These are phyloP conservation scores for Bothriochloa decipiens DNA, from an alignment of 176 grass and related monocot species.

Conservation along the genomic window DNA sequence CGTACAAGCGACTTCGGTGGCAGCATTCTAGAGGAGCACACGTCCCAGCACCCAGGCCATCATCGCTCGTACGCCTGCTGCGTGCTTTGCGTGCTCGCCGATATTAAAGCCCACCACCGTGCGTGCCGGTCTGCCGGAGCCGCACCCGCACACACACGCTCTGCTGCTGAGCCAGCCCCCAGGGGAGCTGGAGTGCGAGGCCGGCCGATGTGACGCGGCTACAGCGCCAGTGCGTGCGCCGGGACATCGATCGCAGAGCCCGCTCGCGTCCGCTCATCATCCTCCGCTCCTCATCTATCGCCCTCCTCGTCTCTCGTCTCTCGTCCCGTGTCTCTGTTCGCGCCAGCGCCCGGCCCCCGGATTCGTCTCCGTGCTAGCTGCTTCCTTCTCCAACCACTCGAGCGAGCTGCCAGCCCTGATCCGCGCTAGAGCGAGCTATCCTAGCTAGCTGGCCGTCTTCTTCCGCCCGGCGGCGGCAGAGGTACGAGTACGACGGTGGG, in stretches of 20 bases:
- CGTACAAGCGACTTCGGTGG: slow-evolving; percentile 33
- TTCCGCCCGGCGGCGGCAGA: neutral
- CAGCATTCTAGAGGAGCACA: neutral
- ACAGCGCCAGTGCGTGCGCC: slow-evolving; percentile 45
- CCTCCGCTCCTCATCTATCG: too few species aligned
- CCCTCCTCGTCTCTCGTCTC: neutral
- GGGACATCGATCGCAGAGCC: neutral
- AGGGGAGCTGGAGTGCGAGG: too few species aligned
- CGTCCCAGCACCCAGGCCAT: neutral
- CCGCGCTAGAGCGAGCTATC: neutral
- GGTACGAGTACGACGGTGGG: neutral
- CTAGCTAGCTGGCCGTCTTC: neutral
- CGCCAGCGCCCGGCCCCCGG: neutral
- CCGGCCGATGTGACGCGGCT: slow-evolving; percentile 26
- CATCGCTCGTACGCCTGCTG: neutral
- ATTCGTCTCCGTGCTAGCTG: neutral
- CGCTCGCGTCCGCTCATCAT: neutral
- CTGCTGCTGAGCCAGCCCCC: too few species aligned
- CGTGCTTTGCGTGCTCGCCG: slow-evolving; percentile 28
- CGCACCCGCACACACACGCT: neutral
- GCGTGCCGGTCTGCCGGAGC: neutral
- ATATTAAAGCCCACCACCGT: slow-evolving; percentile 22
- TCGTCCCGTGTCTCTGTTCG: slow-evolving; percentile 6
- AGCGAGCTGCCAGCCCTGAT: neutral
- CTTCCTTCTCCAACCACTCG: neutral